Evolutionary conservation across 78 protist genomes (phyloP), one percentile per base, ranked within the genome.

Genomic region (Dictyostelium capitatum): DNA sequence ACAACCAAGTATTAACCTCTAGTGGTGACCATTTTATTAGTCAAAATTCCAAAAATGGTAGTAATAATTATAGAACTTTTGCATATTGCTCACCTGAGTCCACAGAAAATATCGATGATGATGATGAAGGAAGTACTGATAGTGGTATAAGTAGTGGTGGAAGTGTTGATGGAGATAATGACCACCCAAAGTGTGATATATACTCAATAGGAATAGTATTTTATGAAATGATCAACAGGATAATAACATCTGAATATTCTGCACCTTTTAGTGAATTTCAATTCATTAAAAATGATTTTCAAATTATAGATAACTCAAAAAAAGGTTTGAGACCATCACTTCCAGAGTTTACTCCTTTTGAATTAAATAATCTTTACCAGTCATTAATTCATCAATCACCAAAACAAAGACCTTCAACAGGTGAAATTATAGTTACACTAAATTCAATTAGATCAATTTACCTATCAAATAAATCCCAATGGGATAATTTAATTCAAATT

Each of bases 71-170:
- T 30, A 95, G 95, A 30, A 89, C 96, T 4, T 28, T 82, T 53
- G 89, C 96, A 28, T 82, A 73, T 57, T 82, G 90, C 57, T 81
- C 95, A 8, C 96, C 96, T 30, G 93, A 84, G 74, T 73, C 89
- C 15, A 70, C 75, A 15, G 69, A 70, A 20, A 32, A 72, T 19
- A 56, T 51, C 23, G 46, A 81, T 32, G 70, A 79, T 6, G 64
- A 64, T 10, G 50, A 32, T 41, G 93, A 78, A 8, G 37, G 12
- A n/a, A 30, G 23, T 57, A 14, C 7, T 17, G 59, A 53, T 53
- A 19, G 19, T 53, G 19, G 19, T 37, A 37, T 3, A 37, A 37
- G 43, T 37, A n/a, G n/a, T 12, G 32, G 10, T 59, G 65, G n/a
- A n/a, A 28, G 7, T 7, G 56, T 12, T 51, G 56, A 51, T 51